Percentiles rank a stretch among this genome's conserved stretches.
phyloP scores from a whole-genome alignment of 2,329 filamentous ascomycete species.

The Allantophomopsis cytisporea region DNA sequence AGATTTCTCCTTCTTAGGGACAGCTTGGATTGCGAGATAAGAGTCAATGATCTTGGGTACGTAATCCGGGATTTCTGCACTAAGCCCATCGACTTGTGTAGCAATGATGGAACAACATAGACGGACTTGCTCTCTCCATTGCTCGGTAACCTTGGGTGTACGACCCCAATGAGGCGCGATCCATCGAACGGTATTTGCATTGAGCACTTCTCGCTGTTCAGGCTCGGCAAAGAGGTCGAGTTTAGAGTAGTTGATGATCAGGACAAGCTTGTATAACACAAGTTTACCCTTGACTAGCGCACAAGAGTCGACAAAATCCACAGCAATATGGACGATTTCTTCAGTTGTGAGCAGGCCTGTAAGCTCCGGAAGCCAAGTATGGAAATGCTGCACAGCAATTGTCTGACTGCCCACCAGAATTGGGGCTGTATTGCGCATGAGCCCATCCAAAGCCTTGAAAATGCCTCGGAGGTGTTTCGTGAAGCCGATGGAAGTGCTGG shows the following conservation, averaged over 20 bases:
- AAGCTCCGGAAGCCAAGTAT: slow-evolving; percentile 93
- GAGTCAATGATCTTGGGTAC: slow-evolving; percentile 86
- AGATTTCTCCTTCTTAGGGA: slow-evolving; percentile 37
- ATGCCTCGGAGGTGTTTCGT: slow-evolving; percentile 73
- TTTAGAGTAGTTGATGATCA: slow-evolving; percentile 84
- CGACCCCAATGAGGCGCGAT: slow-evolving; percentile 88
- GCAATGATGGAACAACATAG: slow-evolving; percentile 88
- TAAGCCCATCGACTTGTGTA: slow-evolving; percentile 67
- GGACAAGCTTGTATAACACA: slow-evolving; percentile 77
- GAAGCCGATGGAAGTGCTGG: slow-evolving; percentile 58
- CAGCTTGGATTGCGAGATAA: slow-evolving; percentile 60
- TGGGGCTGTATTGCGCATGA: slow-evolving; percentile 81
- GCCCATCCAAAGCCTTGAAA: slow-evolving; percentile 76
- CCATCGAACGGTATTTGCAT: slow-evolving; percentile 78
- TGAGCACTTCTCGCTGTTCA: slow-evolving; percentile 60
- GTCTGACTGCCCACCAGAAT: slow-evolving; percentile 90
- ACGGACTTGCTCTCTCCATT: slow-evolving; percentile 87
- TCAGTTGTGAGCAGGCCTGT: slow-evolving; percentile 61
- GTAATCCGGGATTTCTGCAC: slow-evolving; percentile 74
- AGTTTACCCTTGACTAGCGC: slow-evolving; percentile 79
- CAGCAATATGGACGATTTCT: slow-evolving; percentile 82
- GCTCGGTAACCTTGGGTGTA: slow-evolving; percentile 57
- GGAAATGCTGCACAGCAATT: slow-evolving; percentile 88
- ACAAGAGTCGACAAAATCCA: slow-evolving; percentile 90
- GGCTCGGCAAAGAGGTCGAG: slow-evolving; percentile 69